These are phyloP conservation scores for Pleurostoma richardsiae DNA, from an alignment of 2,329 filamentous ascomycete species.

Conservation along the genomic window DNA sequence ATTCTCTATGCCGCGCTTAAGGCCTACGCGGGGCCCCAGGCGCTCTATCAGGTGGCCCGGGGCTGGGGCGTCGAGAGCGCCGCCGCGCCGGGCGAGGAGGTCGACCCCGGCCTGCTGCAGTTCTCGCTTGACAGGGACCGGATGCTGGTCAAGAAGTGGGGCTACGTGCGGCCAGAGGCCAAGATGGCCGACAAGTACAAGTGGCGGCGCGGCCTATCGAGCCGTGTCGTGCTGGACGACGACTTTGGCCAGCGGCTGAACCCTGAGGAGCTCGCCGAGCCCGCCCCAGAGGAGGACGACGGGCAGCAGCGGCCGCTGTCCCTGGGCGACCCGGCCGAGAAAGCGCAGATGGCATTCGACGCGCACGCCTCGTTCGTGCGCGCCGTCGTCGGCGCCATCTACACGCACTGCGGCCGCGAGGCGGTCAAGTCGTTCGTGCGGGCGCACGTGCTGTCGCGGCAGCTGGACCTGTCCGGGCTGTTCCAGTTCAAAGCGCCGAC, in stretches of 20 bases:
- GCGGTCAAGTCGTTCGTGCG: slow-evolving; percentile 78
- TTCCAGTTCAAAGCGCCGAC: slow-evolving; percentile 85
- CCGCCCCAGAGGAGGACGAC: slow-evolving; percentile 8
- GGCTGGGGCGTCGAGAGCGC: slow-evolving; percentile 92
- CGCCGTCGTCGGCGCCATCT: slow-evolving; percentile 78
- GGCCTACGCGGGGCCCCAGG: slow-evolving; percentile 73
- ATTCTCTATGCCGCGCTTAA: slow-evolving; percentile 83
- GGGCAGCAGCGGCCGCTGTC: slow-evolving; percentile 5
- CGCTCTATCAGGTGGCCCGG: slow-evolving; percentile 66
- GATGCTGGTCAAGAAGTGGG: slow-evolving; percentile 41
- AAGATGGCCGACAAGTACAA: slow-evolving; percentile 38
- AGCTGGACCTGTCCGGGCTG: slow-evolving; percentile 69
- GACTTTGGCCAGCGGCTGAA: slow-evolving; percentile 68
- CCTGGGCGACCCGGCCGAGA: slow-evolving; percentile 16
- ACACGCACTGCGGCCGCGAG: slow-evolving; percentile 75
- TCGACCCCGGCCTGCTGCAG: slow-evolving; percentile 87
- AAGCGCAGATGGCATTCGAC: slow-evolving; percentile 20
- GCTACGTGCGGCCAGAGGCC: slow-evolving; percentile 46
- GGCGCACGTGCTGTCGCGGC: slow-evolving; percentile 76
- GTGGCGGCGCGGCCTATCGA: slow-evolving; percentile 67
- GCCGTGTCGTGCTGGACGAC: slow-evolving; percentile 75
- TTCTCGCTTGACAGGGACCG: slow-evolving; percentile 53
- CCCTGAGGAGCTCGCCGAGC: slow-evolving; percentile 8
- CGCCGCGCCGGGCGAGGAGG: slow-evolving; percentile 82
- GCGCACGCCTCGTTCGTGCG: slow-evolving; percentile 67